Evolutionary conservation across 805 yeast species (phyloP), one percentile per base, ranked within the genome.

Genomic region (Ogataea glucozyma): DNA sequence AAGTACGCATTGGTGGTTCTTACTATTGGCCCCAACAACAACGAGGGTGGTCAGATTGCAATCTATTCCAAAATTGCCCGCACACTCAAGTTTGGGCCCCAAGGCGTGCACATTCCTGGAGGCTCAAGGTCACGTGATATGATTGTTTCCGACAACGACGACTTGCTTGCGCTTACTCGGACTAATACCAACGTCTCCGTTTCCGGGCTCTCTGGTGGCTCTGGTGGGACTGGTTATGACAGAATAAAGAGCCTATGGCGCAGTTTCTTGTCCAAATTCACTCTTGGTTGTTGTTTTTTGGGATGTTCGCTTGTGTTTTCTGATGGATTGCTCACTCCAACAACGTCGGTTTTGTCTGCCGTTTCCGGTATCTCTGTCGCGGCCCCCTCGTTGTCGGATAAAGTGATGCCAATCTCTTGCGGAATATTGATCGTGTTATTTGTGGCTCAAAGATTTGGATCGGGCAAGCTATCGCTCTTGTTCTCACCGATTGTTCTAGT

Each of bases 31-130:
- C 78, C 81, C 8, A 76, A 78, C 56, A 70, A 75, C 34, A 81
- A 80, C 34, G 82, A 79, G 55, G 84, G 85, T 47, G 84, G 85
- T 1, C 82, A 77, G 46, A 72, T 79, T 24, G 84, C 85, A n/a
- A 71, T 79, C 31, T 79, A 78, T 50, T 75, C 83, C 17, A 77
- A 77, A 53, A 69, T 78, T 24, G 79, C 82, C 4, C 64, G 79
- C 30, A 62, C 64, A 26, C 58, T 78, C 48, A 69, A 67, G 27
- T 62, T 76, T 38, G 78, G 76, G 11, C 76, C 75, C 2, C 61
- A 56, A 31, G 75, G 78, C 19, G 75, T 71, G 4, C 53, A 54
- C 21, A 65, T 73, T 13, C 73, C 74, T 1, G 74, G 76, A 22
- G 60, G 54, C 2, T 22, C 21, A 12, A 33, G 39, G 10, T n/a